Base-by-base conservation (phyloP, 305 asterid species). In the Fraxinus velutina region DNA sequence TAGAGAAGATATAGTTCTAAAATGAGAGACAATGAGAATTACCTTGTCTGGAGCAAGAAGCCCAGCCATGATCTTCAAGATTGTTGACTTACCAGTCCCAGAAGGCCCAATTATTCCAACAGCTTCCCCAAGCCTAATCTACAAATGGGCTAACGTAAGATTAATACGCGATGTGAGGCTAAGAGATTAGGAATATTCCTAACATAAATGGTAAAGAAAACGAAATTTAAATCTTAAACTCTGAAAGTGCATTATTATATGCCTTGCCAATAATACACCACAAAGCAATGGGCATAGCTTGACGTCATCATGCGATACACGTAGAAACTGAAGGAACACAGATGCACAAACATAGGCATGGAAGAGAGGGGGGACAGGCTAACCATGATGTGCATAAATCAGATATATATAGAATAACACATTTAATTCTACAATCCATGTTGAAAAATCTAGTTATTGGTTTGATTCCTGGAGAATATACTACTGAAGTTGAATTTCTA, bases 71-170 rank as follows among this genome's bases (percentile, higher is more conserved):
- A 96, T 91, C 92, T 96, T 96, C 89, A 96, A 89, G 78, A 96
- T 92, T 79, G 99, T 96, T 33, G 99, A 96, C 85, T 96, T 96
- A 76, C 99, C 99, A 13, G 99, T 96, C 79, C 98, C 99, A 81
- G 99, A 96, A 83, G 99, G 99, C 84, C 99, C 99, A 88, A 96
- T 94, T 83, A 96, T 94, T 80, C 99, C 99, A 79, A 96, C 95
- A 87, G 99, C 99, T 87, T 96, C 99, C 79, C 99, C 99, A 88
- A 91, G 97, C 90, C 95, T 93, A 89, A 96, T 94, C 99, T 94
- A 89, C 89, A 88, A 76, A 81, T 79, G 75, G 85, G 76, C 82
- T 64, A n/a, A 9, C 17, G 33, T 57, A 77, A 76, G 27, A 62
- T 77, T 74, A 47, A 32, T 78, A 37, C 52, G 33, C 57, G 19